phyloP scores from a whole-genome alignment of 345 rosid genomes.

The Lepidium sativum region DNA sequence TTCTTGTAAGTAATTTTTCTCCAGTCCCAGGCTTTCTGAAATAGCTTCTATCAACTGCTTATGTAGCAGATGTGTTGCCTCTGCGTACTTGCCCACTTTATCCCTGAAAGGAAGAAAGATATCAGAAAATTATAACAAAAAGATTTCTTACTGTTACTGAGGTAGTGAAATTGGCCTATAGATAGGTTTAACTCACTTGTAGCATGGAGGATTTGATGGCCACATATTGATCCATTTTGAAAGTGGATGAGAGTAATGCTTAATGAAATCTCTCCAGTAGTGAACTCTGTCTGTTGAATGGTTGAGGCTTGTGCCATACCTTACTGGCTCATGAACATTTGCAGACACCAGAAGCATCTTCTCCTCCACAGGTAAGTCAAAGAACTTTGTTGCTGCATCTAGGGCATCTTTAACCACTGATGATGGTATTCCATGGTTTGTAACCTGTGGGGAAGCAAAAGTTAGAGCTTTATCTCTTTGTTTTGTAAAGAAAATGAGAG shows the following conservation, averaged over 20 bases:
- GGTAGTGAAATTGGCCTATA: neutral
- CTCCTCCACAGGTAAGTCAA: constrained; percentile 46
- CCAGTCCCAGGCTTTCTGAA: constrained; percentile 41
- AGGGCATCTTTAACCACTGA: constrained; percentile 33
- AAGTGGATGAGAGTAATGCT: constrained; percentile 53
- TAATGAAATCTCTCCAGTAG: constrained; percentile 63
- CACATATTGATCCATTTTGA: constrained; percentile 52
- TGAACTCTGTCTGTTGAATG: constrained; percentile 41
- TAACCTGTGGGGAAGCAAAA: constrained; percentile 30
- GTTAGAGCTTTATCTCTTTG: neutral
- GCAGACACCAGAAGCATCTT: constrained; percentile 41
- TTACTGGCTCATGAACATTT: constrained; percentile 43
- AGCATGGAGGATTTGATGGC: constrained; percentile 59
- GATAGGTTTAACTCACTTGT: constrained; percentile 33
- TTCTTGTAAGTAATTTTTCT: constrained; percentile 32
- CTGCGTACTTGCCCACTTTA: constrained; percentile 44
- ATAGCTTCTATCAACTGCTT: constrained; percentile 35
- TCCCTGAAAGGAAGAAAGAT: constrained; percentile 25
- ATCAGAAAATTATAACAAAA: neutral
- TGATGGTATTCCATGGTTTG: constrained; percentile 43
- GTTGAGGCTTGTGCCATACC: constrained; percentile 58
- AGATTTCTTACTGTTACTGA: neutral
- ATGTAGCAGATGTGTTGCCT: constrained; percentile 38
- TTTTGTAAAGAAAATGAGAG: neutral
- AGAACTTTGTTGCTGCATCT: constrained; percentile 40